Percentiles rank a stretch among this genome's conserved stretches.
These are phyloP conservation scores for Isabelozyma gotoi DNA, from an alignment of 805 yeast species.

Conservation along the genomic window DNA sequence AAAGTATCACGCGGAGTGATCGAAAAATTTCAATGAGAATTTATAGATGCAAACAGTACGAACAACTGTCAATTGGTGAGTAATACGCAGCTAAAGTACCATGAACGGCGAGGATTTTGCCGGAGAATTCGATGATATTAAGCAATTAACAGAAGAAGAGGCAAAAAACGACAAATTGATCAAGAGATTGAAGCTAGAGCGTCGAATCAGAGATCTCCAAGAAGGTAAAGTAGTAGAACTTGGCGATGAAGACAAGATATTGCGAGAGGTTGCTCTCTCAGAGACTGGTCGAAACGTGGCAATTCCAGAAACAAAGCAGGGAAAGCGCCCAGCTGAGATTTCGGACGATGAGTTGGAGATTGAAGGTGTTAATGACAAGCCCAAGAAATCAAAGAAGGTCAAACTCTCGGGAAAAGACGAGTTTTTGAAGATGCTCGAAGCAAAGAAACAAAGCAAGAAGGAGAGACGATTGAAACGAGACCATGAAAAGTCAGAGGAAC, in stretches of 20 bases:
- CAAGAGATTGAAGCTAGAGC: conserved; percentile 12
- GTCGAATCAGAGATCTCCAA: conserved; percentile 6
- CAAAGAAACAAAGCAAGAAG: conserved; percentile 4
- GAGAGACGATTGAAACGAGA: conserved; percentile 1
- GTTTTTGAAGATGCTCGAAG: background rate
- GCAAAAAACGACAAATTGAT: conserved; percentile 15
- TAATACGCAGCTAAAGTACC: background rate
- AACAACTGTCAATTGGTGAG: background rate
- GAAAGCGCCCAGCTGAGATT: background rate
- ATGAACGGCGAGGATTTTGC: conserved; percentile 19
- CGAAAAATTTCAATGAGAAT: background rate
- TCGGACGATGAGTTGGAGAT: background rate
- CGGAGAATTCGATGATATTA: conserved; percentile 30
- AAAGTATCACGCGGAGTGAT: background rate
- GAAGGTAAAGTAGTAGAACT: conserved; percentile 1
- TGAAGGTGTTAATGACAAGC: background rate
- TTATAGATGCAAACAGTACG: background rate
- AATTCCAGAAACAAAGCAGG: background rate
- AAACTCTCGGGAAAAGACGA: conserved; percentile 7
- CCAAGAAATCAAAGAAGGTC: background rate
- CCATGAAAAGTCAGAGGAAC: background rate
- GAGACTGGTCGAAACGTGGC: no score
- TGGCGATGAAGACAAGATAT: background rate
- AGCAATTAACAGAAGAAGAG: conserved; percentile 17
- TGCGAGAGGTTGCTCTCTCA: background rate